phyloP scores from a whole-genome alignment of 169 alveolate genomes.

The Toxoplasma gondii region DNA sequence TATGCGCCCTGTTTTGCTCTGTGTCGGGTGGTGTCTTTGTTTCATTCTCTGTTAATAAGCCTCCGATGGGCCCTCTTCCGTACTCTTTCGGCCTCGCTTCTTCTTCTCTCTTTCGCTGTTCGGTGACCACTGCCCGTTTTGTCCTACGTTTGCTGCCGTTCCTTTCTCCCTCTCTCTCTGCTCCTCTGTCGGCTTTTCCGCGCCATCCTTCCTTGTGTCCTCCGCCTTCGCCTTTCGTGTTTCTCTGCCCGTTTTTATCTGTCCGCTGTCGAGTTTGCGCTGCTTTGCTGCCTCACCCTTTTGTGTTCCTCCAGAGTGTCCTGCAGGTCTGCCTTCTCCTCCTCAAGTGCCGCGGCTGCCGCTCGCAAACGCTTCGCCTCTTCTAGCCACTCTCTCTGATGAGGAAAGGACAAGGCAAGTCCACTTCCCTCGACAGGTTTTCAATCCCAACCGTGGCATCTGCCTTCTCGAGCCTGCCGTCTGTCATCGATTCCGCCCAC shows the following conservation, averaged over 20 bases:
- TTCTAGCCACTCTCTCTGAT: not conserved
- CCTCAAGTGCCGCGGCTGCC: not conserved
- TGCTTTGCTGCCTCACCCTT: not conserved
- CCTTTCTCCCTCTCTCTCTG: not conserved
- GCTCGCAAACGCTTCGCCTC: not conserved
- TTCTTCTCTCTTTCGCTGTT: not conserved
- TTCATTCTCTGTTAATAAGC: no score
- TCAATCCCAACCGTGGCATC: no score
- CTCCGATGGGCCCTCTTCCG: no score
- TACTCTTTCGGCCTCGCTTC: not conserved
- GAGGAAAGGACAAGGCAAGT: no score
- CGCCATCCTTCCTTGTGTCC: not conserved
- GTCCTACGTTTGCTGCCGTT: not conserved
- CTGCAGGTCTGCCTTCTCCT: not conserved
- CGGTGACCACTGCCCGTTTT: not conserved
- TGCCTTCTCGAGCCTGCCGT: no score
- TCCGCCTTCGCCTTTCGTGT: no score
- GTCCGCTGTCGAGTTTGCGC: not conserved
- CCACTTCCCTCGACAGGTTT: no score
- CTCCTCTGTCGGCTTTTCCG: not conserved
- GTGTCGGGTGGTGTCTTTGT: no score
- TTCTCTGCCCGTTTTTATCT: not conserved
- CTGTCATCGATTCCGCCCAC: no score
- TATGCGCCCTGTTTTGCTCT: no score
- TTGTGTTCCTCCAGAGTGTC: not conserved